Evolutionary conservation across 768 basidiomycete genomes (phyloP), one percentile per base, ranked within the genome.

Genomic region (Mycena venus): DNA sequence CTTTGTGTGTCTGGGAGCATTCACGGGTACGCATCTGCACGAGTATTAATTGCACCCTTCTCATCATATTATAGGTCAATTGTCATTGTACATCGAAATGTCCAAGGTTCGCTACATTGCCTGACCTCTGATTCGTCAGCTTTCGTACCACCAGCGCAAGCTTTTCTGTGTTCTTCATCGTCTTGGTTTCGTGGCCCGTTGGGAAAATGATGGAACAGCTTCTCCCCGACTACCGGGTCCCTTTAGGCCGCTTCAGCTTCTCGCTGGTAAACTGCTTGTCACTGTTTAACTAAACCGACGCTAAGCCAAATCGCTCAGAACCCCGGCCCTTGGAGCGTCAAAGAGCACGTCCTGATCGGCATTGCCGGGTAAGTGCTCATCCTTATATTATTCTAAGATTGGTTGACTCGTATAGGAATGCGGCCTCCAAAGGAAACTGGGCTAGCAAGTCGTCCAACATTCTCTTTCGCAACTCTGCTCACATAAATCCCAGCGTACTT

Each of bases 241-340:
- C 40, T 21, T 19, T 59, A 0, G 68, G 68, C 4, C 40, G 32
- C 34, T 61, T 59, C 1, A 60, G 53, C 53, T 67, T 66, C 31
- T 66, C 53, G 19, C 25, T 67, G 17, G 65, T 42, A 23, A 56
- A 53, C 25, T 29, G 10, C n/a, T n/a, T n/a, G 17, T 58, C n/a
- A 34, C 21, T 21, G 2, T 58, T 34, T 12, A 21, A 21, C 6
- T 11, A 21, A 23, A 58, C n/a, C n/a, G n/a, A n/a, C n/a, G n/a
- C n/a, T 58, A 58, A 12, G 31, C 19, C 17, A 58, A 32, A 3
- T n/a, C 10, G 15, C 12, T 51, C 55, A 70, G 68, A 86, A 86
- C 70, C 85, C 85, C 2, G 89, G 89, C 6, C 86, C 83, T 0
- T 90, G 87, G 78, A 86, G 80, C 11, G 83, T 88, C 72, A 89